Evolutionary conservation across 306 rosid species (phyloP), one percentile per base, ranked within the genome.

Genomic region (Alnus rubra): DNA sequence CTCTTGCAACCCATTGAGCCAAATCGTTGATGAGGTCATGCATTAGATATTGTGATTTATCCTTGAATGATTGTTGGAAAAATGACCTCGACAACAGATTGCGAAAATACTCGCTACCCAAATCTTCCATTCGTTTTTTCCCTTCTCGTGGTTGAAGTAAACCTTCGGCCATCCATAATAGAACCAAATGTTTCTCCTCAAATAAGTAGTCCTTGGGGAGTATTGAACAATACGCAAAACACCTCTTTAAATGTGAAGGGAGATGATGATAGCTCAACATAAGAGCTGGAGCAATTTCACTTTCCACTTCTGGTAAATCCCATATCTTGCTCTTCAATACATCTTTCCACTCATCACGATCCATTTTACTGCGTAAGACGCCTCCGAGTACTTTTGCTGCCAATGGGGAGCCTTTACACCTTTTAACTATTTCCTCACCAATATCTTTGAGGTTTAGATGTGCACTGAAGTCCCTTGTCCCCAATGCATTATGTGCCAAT

Each of bases 181-280:
- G 50, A 31, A 71, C 51, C 9, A 78, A 11, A 1, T 9, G 7
- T 7, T 78, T 1, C 76, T 71, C 64, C 5, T 39, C 8, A 2
- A 78, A 59, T 3, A 0, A 3, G 4, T 8, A 2, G 33, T 48
- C 45, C 28, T 78, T 59, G 2, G 71, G 71, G 30, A 71, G 71
- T 39, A 78, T 19, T 11, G 82, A 69, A 58, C 71, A 60, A 14
- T 58, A 78, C 4, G 63, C 71, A 71, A 78, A 78, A 16, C 82
- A 78, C 6, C 44, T 75, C 11, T 49, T 78, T 19, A 71, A 33
- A 3, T 59, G 35, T 33, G 31, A 4, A 4, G 82, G 71, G 23
- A 78, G 73, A 58, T 59, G 14, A 16, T 45, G 23, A 9, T 59
- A 78, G 55, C 77, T 71, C 16, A 78, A 35, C 16, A 33, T 71